These are phyloP conservation scores for Chaetomium cochliodes DNA, from an alignment of 495 filamentous ascomycete genomes.

Conservation along the genomic window DNA sequence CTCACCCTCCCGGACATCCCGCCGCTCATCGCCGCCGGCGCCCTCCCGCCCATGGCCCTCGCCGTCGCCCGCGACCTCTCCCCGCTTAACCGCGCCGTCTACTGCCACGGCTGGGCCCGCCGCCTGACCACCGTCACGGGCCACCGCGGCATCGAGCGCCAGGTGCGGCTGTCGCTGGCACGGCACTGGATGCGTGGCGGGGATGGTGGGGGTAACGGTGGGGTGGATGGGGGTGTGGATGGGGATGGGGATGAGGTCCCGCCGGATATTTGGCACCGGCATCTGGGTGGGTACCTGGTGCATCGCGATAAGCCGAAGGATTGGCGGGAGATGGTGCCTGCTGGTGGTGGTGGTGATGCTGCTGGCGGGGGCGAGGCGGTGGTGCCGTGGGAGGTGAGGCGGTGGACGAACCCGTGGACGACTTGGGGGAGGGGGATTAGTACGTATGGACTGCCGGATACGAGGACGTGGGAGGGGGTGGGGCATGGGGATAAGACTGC, in stretches of 20 bases:
- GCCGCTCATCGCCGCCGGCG: conserved; percentile 13
- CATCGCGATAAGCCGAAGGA: conserved; percentile 38
- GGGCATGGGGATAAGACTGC: conserved; percentile 34
- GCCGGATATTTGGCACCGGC: conserved; percentile 35
- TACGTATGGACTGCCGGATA: conserved; percentile 37
- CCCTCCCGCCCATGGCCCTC: conserved; percentile 33
- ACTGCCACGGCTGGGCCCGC: conserved; percentile 35
- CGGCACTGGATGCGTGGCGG: conserved; percentile 27
- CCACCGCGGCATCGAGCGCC: conserved; percentile 36
- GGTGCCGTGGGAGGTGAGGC: conserved; percentile 29
- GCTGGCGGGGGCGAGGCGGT: background rate
- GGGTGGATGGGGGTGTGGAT: background rate
- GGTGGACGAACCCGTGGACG: conserved; percentile 38
- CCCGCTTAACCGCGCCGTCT: conserved; percentile 35
- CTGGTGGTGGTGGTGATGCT: background rate
- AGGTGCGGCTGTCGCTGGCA: conserved; percentile 31
- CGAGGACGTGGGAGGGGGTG: conserved; percentile 38
- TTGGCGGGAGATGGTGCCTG: conserved; percentile 30
- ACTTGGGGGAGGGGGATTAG: conserved; percentile 39
- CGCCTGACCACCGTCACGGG: conserved; percentile 33
- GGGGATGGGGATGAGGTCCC: conserved; percentile 18
- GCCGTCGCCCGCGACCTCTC: conserved; percentile 32
- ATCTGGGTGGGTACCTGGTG: conserved; percentile 35
- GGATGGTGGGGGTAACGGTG: background rate
- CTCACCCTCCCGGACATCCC: conserved; percentile 24